A percentile compares a stretch with the other conserved stretches of the same genome.
These are phyloP conservation scores for Cutaneotrichosporon sp. DNA, from an alignment of 1,284 basidiomycete species.

Conservation along the genomic window DNA sequence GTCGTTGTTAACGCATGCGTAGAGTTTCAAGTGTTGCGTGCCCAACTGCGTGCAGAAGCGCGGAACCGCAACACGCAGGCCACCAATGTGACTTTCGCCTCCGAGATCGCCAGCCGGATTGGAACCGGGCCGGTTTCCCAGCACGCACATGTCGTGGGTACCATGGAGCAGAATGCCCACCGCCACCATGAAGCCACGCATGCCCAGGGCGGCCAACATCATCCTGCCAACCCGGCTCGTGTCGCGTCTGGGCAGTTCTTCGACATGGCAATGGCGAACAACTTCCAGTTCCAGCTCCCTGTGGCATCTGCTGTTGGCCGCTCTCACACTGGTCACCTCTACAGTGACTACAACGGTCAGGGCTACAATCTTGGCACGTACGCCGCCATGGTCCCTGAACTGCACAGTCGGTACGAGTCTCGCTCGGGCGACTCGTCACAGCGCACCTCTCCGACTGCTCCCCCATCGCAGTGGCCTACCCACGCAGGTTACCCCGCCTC, in stretches of 20 bases:
- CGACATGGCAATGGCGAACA: not conserved
- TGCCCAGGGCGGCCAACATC: not conserved
- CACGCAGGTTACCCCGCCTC: not conserved
- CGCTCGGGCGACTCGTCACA: not conserved
- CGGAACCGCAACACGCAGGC: not conserved
- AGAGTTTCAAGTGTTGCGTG: not conserved
- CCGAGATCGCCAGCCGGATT: not conserved
- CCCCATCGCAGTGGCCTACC: not conserved
- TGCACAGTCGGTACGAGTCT: not conserved
- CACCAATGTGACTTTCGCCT: not conserved
- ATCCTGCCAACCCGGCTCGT: not conserved
- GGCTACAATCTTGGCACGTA: not conserved
- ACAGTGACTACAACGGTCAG: not conserved
- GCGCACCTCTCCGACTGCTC: not conserved
- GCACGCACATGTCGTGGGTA: not conserved
- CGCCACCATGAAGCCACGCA: not conserved
- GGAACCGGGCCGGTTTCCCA: not conserved
- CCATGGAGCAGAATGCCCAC: not conserved
- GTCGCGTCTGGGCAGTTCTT: not conserved
- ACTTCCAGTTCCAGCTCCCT: not conserved
- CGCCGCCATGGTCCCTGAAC: not conserved
- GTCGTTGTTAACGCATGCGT: not conserved
- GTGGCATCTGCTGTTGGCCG: not conserved
- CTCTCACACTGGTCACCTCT: not conserved
- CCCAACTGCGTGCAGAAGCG: not conserved